Conservation (phyloP, 257 asterid genomes). For the Plantago ovata region DNA sequence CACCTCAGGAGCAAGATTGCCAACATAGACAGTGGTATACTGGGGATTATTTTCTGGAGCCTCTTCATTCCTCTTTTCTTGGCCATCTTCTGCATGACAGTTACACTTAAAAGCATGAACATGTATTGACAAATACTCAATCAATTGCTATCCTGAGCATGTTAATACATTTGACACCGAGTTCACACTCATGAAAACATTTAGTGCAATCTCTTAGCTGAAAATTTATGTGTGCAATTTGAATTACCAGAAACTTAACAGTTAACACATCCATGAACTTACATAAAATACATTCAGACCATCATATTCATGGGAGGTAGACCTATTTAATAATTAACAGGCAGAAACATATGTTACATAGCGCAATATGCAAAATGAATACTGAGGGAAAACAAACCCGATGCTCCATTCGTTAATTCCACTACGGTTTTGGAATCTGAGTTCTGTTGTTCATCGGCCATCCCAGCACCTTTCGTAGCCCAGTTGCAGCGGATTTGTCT, state of each 20-base stretch:
- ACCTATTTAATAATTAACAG: too few species aligned
- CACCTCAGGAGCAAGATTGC: slow-evolving; percentile 86
- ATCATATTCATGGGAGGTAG: too few species aligned
- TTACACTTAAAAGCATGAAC: not conserved
- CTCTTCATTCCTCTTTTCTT: slow-evolving; percentile 55
- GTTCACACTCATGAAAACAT: too few species aligned
- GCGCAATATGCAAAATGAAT: too few species aligned
- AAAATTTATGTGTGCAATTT: too few species aligned
- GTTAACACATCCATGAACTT: too few species aligned
- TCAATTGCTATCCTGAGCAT: not conserved
- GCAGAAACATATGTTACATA: too few species aligned
- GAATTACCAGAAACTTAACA: too few species aligned
- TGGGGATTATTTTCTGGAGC: slow-evolving; percentile 80
- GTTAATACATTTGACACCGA: not conserved
- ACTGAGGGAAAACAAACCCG: slow-evolving; percentile 38
- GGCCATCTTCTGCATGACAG: slow-evolving; percentile 63
- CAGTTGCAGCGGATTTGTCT: slow-evolving; percentile 96
- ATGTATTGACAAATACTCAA: not conserved
- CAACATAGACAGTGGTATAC: slow-evolving; percentile 80
- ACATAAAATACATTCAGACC: too few species aligned
- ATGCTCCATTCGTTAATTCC: slow-evolving; percentile 71
- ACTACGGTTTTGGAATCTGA: slow-evolving; percentile 78
- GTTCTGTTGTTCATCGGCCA: slow-evolving; percentile 67
- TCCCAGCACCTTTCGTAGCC: slow-evolving; percentile 85
- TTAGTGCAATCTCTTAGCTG: too few species aligned